Evolutionary conservation across 106 monocot species (phyloP).

Genomic region (Chionographis japonica): DNA sequence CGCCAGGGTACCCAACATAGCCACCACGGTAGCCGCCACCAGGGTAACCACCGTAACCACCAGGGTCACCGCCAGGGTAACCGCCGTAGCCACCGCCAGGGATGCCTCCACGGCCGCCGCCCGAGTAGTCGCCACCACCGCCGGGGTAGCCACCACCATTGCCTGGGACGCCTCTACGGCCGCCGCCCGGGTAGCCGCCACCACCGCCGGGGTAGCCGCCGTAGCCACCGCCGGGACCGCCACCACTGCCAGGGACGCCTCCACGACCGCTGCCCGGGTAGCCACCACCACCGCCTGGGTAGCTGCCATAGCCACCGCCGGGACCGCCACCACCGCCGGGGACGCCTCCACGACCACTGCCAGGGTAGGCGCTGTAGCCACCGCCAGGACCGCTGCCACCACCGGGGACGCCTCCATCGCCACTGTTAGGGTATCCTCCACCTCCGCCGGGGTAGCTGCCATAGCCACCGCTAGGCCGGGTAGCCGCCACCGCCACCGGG

Average conservation of each 20-base stretch:
- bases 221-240: constrained; percentile 3
- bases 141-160: constrained; percentile 11
- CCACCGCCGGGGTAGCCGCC: constrained; percentile 9
- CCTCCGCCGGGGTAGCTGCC: too few species aligned
- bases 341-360: too few species aligned
- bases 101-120: constrained; percentile 16
- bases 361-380: too few species aligned
- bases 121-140: not conserved
- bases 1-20: too few species aligned
- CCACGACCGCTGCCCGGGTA: not conserved
- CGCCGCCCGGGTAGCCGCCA: constrained; percentile 2
- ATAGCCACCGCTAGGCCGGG: too few species aligned
- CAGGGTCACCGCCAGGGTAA: constrained; percentile 6
- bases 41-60: not conserved
- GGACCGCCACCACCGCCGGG: too few species aligned
- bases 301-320: too few species aligned
- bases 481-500: too few species aligned
- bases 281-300: too few species aligned
- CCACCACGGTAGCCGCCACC: not conserved
- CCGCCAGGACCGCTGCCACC: too few species aligned
- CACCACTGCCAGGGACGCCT: constrained; percentile 7
- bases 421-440: too few species aligned
- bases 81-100: constrained; percentile 28
- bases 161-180: constrained; percentile 11
- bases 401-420: too few species aligned